Evolutionary conservation across 1,284 basidiomycete genomes (phyloP), one percentile per base, ranked within the genome.

Genomic region (Sanghuangporus sanghuang): DNA sequence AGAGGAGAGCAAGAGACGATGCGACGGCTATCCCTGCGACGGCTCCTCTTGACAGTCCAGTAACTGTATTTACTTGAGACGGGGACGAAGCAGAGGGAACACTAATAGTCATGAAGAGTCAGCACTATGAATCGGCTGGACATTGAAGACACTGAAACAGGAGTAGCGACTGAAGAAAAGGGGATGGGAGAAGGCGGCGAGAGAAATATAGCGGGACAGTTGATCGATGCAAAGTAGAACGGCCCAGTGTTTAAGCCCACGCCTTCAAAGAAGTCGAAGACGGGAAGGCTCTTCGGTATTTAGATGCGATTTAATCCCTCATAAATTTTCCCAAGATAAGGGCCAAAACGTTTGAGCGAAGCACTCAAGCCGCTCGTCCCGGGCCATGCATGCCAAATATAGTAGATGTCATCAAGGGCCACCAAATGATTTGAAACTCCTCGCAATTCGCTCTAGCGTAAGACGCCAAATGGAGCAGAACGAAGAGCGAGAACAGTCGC

Each of bases 21-120:
- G 81, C 84, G 2, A 90, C 76, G 8, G 78, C 80, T 35, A 87
- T 76, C 0, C 85, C 88, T 35, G 86, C 87, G 61, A 87, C 82
- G 0, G 85, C 84, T 48, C 86, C 86, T 66, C 75, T 74, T 4
- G 81, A 68, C 6, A 73, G 62, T 14, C 66, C 59, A 14, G 68
- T 65, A 5, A 49, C 38, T 16, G 53, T 23, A 42, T 36, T 36
- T 3, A 53, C n/a, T 52, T 65, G 60, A 35, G 50, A 42, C 21
- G 71, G 70, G 8, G 70, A 63, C 50, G 65, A 53, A 27, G 66
- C 55, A 27, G 69, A 55, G 62, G 59, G 36, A 64, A 63, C 50
- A 57, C 71, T 68, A 49, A 70, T 56, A 50, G 46, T 52, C 32
- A 61, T 63, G 39, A 63, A 18, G 68, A 55, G 59, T 62, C 52